Conservation (phyloP, 2,329 filamentous ascomycete genomes). For the Sphaceloma murrayae region DNA sequence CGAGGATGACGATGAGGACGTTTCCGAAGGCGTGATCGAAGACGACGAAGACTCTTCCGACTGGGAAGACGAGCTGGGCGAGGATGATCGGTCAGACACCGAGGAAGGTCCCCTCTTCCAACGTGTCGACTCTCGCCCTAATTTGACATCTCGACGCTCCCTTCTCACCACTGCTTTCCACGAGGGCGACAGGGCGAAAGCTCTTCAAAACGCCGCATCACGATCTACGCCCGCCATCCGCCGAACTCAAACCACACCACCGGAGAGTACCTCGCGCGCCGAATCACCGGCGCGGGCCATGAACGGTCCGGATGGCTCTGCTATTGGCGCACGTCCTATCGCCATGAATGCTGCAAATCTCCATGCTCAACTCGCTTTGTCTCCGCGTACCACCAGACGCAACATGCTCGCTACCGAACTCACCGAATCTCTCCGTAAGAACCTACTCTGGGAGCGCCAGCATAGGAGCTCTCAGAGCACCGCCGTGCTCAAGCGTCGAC, state of each 20-base stretch:
- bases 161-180: conserved; percentile 84
- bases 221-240: conserved; percentile 30
- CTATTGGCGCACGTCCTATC: conserved; percentile 60
- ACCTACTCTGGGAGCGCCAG: conserved; percentile 89
- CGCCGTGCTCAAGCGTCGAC: conserved; percentile 77
- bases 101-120: conserved; percentile 76
- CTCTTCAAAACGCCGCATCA: conserved; percentile 58
- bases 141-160: conserved; percentile 76
- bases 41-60: conserved; percentile 39
- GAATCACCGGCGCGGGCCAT: conserved; percentile 8
- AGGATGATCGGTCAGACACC: conserved; percentile 66
- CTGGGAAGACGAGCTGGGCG: conserved; percentile 54
- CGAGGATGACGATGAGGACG: conserved; percentile 45
- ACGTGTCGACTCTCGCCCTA: conserved; percentile 77
- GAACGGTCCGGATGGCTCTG: conserved; percentile 14
- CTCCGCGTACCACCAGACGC: conserved; percentile 79
- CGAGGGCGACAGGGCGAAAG: conserved; percentile 62
- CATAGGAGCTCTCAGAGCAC: conserved; percentile 86
- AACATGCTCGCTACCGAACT: conserved; percentile 96
- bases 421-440: conserved; percentile 81
- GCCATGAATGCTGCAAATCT: conserved; percentile 58
- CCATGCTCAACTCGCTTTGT: conserved; percentile 59
- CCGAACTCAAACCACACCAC: conserved; percentile 12
- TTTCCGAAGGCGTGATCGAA: conserved; percentile 75
- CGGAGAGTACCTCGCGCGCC: conserved; percentile 13